Evolutionary conservation across 2,329 filamentous ascomycete genomes (phyloP), one percentile per base, ranked within the genome.

Genomic region (Aspergillus tanneri): DNA sequence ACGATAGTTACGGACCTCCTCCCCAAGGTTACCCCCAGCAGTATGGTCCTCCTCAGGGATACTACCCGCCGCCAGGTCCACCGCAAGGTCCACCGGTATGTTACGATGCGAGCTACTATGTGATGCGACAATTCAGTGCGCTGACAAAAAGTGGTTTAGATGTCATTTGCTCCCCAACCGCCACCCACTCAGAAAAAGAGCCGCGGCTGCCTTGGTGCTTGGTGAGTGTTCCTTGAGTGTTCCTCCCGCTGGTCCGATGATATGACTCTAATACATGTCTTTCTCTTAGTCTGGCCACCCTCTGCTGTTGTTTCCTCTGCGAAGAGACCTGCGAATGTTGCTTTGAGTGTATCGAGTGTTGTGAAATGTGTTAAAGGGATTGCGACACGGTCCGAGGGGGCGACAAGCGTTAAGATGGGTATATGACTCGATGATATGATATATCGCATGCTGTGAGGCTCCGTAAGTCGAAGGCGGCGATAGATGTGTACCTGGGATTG

Each of bases 241-340:
- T 28, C 21, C 24, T 23, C 5, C 38, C 2, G 39, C 55, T 58
- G 51, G 62, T 41, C 10, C 19, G 27, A 12, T 7, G 3, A 16
- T 23, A 24, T n/a, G 22, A 18, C 7, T 12, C 30, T 34, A 4
- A 34, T 34, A 3, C 5, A 25, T 19, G 10, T 38, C 19, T 16
- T 21, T 28, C 22, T 21, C 18, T 41, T 49, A 77, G 79, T 68
- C 63, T 83, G 40, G 79, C 78, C 39, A 72, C 72, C 25, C 65
- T 85, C 28, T 84, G 81, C 71, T 85, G 82, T 64, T 84, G 81
- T 61, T 85, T 81, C 67, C 73, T 85, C 22, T 83, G 79, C 59
- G 82, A 84, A 61, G 82, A 84, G 66, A 74, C 77, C 22, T 85
- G 82, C 59, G 81, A 84, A 64, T 84, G 81, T 69, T 84, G 81